Evolutionary conservation across 139 green algal genomes (phyloP), one percentile per base, ranked within the genome.

Genomic region (Desmodesmus armatus): DNA sequence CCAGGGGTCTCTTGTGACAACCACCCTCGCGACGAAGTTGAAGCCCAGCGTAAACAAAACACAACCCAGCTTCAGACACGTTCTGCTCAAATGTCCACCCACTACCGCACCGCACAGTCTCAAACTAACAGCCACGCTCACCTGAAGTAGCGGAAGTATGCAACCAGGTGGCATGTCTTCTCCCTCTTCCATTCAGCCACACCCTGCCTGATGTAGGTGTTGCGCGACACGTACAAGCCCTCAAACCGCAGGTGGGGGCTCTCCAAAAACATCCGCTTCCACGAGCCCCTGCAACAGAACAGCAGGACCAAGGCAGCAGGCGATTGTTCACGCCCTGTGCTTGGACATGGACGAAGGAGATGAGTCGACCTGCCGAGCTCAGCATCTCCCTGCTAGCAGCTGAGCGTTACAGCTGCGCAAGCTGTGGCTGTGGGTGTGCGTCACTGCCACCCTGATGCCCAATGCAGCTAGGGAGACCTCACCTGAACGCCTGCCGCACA

Each of bases 141-240:
- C 77, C 85, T 85, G 53, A 88, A 85, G 74, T 91, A 83, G 23
- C 82, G 41, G 72, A 65, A 82, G 71, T 87, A 87, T 0, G 66
- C 67, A 1, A 75, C 71, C 41, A 87, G 40, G 43, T 60, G 43
- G 33, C 67, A 43, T 2, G 33, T 72, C n/a, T 47, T 70, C 55
- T 84, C 35, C 3, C 73, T 44, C 58, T 55, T 44, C 87, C 84
- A 87, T 70, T 91, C 87, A 15, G 49, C 33, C 17, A 65, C 33
- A n/a, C 90, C 94, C 47, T 88, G 91, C 0, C 89, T 72, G 25
- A 98, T 89, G 86, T 98, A 98, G 1, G 95, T 97, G 92, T 98
- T 98, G 70, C 94, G 85, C 19, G 85, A 85, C 3, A 94, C 86
- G 27, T 84, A 85, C 53, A 83, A 29, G 58, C 71, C 80, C 44